Evolutionary conservation across 129 eudicot genomes (phyloP), one percentile per base, ranked within the genome.

Genomic region (Gnaphalium uliginosum): DNA sequence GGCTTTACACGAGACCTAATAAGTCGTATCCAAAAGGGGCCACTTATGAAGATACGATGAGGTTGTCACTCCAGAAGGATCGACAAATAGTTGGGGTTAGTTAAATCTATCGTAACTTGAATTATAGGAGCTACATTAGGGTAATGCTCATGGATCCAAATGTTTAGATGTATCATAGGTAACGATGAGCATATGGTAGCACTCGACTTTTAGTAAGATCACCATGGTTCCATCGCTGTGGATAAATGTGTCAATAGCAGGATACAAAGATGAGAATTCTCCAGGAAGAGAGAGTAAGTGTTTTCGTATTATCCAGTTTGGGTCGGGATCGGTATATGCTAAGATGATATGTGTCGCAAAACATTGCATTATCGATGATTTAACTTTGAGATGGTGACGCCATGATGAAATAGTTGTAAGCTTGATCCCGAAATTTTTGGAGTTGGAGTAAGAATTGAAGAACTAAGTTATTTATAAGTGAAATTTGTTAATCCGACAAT

Each of bases 91-190:
- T 53, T 86, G 87, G 83, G 79, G 19, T 59, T 69, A 4, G 30
- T 21, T 2, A 67, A 60, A 61, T 72, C 79, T 13, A 80, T 60
- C 26, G 82, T 68, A 18, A 92, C 81, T 41, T 69, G 86, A 2
- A 85, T 90, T 6, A 81, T 64, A 0, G 97, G 92, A 46, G 88
- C 76, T 51, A 73, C 26, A 14, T 70, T 32, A n/a, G 96, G 96
- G 76, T 89, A 87, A 29, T 73, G 67, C 73, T 88, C 92, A 57
- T 89, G 88, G 14, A 88, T 26, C 97, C 97, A 91, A 48, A 91
- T 83, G 63, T 65, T 79, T 15, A 91, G 3, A 6, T 35, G 78
- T 25, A 86, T 66, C 15, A 65, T 59, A 69, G 87, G 88, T 11
- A 75, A 68, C 21, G 43, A 84, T 24, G 72, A 48, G 88, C 33